Evolutionary conservation across 164 flowering plant species (phyloP).

Genomic region (Saururus chinensis): DNA sequence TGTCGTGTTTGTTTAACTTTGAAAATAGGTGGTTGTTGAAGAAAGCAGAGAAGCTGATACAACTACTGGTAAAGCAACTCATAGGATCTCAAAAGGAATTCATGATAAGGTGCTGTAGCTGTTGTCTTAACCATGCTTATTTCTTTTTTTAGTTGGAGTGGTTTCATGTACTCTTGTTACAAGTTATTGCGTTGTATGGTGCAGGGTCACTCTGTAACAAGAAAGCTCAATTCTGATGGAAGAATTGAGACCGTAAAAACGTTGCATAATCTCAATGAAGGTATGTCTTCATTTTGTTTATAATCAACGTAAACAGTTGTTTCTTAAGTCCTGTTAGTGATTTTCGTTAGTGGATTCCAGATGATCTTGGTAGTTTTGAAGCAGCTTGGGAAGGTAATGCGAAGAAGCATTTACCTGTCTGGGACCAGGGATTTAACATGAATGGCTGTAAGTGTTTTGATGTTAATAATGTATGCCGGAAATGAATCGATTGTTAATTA

Average conservation of each 20-base stretch:
- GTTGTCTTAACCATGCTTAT: no score
- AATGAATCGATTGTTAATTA: not conserved
- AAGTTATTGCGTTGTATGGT: not conserved
- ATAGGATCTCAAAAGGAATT: slow-evolving; percentile 69
- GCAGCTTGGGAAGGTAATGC: slow-evolving; percentile 66
- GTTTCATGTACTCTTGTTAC: no score
- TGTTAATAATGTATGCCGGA: not conserved
- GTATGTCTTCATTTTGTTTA: slow-evolving; percentile 21
- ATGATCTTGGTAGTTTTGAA: slow-evolving; percentile 67
- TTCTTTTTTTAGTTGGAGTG: no score
- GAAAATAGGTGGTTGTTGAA: slow-evolving; percentile 49
- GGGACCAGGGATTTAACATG: slow-evolving; percentile 26
- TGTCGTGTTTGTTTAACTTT: slow-evolving; percentile 3
- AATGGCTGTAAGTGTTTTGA: not conserved
- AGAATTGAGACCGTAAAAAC: slow-evolving; percentile 64
- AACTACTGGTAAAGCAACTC: slow-evolving; percentile 68
- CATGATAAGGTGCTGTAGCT: slow-evolving; percentile 46
- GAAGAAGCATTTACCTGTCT: slow-evolving; percentile 52
- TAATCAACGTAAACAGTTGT: no score
- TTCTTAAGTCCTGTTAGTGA: not conserved
- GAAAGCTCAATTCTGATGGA: slow-evolving; percentile 79
- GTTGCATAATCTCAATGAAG: slow-evolving; percentile 75
- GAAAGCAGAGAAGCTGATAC: slow-evolving; percentile 77
- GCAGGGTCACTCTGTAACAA: slow-evolving; percentile 78
- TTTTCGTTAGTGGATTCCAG: slow-evolving; percentile 19